A percentile compares a stretch with the other conserved stretches of the same genome.
phyloP scores from a whole-genome alignment of 176 grass and related monocot genomes.

The Bolboschoenus planiculmis region DNA sequence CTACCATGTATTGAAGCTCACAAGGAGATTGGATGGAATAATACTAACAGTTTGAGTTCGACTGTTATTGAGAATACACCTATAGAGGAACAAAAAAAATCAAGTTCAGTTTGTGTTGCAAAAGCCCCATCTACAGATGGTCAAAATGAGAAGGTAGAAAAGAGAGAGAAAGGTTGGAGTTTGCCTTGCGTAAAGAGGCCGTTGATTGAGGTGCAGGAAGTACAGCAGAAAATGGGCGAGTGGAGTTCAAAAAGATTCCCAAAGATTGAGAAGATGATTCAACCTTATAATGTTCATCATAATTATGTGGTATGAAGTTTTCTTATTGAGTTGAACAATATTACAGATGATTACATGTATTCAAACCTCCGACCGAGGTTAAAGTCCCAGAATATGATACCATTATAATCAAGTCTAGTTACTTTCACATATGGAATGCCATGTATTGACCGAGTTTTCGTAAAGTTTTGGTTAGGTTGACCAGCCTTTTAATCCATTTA shows the following conservation, averaged over 20 bases:
- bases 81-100: not conserved
- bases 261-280: not conserved
- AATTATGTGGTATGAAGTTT: not conserved
- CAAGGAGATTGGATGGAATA: not conserved
- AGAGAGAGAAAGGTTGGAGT: not conserved
- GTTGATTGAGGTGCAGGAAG: not conserved
- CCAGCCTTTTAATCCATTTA: not conserved
- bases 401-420: not conserved
- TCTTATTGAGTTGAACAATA: not conserved
- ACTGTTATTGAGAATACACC: not conserved
- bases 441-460: not conserved
- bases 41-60: not conserved
- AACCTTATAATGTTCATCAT: not conserved
- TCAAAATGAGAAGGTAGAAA: constrained; percentile 5
- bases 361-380: not conserved
- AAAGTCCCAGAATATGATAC: not conserved
- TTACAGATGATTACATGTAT: constrained; percentile 1
- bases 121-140: not conserved
- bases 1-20: not conserved
- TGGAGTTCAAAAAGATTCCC: not conserved
- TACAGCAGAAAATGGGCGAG: not conserved
- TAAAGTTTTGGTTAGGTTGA: not conserved
- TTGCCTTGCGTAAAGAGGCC: not conserved
- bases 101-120: not conserved
- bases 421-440: not conserved